Base-by-base conservation (phyloP, 192 early-diverging fungal genomes). In the Linnemannia hyalina region DNA sequence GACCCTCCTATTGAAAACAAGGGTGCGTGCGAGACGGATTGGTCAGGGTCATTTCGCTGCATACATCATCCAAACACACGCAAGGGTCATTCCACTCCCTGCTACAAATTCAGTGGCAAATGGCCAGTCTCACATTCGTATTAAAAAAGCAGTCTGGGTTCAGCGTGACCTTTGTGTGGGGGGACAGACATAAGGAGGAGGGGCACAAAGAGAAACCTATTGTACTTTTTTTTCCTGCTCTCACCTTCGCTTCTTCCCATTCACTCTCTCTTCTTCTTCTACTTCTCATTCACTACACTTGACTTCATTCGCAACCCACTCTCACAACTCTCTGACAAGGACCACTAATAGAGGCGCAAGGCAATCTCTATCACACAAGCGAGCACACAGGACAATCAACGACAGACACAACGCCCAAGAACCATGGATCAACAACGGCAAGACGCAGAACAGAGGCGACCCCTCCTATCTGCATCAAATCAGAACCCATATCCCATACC, bases 401-500 rank as follows among this genome's bases (percentile, higher is more conserved):
- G 38, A 40, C 38, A 40, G 38, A 32, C 3, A 32, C 1, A 65
- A 29, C 35, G 26, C 10, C 11, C 32, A 15, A 15, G 1, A 65
- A 32, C 10, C 29, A 65, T 65, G 60, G 29, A 65, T 65, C 60
- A 65, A 32, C 60, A 65, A 32, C 71, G 23, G 32, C 46, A 16
- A 0, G 41, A 73, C 29, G 2, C 44, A 47, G 29, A 20, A 6
- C 72, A 47, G 42, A 49, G 42, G 42, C 18, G 26, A 32, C 41
- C 72, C 46, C 29, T 49, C 44, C 72, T 47, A 29, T 29, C 46
- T 73, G n/a, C 29, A 23, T 44, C 72, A 73, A 73, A 73, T 20
- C 72, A 73, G 6, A 22, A 5, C n/a, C 15, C 46, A 55, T 11
- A 47, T 16, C 15, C 44, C 16, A 36, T 55, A 23, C 26, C 73